A percentile compares a stretch with the other conserved stretches of the same genome.
These are phyloP conservation scores for Balansia obtecta DNA, from an alignment of 2,329 filamentous ascomycete genomes.

Conservation along the genomic window DNA sequence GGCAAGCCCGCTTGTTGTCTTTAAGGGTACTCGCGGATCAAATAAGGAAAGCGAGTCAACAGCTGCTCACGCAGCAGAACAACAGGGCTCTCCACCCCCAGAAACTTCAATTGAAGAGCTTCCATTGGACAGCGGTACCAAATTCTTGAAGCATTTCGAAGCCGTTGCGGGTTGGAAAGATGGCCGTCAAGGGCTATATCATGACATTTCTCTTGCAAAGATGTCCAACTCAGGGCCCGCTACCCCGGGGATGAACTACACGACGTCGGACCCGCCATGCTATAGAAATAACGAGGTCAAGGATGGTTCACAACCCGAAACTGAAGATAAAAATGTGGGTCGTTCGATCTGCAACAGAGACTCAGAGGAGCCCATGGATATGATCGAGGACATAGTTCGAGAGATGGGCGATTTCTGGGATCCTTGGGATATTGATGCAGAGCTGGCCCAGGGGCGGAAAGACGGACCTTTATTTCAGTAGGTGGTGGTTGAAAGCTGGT, in stretches of 20 bases:
- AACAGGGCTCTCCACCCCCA: conserved; percentile 32
- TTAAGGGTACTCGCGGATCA: not conserved
- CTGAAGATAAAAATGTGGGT: not conserved
- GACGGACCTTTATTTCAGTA: not conserved
- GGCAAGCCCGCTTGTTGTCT: conserved; percentile 1
- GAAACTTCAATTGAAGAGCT: conserved; percentile 21
- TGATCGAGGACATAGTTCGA: conserved; percentile 24
- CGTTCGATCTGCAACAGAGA: conserved; percentile 8
- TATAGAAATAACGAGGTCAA: not conserved
- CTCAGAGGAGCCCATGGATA: conserved; percentile 21
- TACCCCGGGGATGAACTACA: conserved; percentile 15
- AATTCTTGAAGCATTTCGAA: conserved; percentile 36
- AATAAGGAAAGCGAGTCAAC: not conserved
- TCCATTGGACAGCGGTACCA: conserved; percentile 19
- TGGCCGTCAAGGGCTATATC: conserved; percentile 22
- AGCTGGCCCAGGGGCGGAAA: conserved; percentile 21
- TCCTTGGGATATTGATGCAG: conserved; percentile 22
- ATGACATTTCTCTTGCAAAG: conserved; percentile 27
- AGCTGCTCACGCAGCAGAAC: conserved; percentile 1
- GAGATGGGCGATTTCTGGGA: conserved; percentile 24
- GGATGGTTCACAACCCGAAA: not conserved
- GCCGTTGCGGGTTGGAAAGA: conserved; percentile 26
- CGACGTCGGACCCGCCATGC: conserved; percentile 12
- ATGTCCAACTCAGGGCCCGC: conserved; percentile 13
- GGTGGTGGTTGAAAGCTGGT: not conserved